phyloP scores from a whole-genome alignment of 2,329 filamentous ascomycete species.

The Hyphodiscus sp. region DNA sequence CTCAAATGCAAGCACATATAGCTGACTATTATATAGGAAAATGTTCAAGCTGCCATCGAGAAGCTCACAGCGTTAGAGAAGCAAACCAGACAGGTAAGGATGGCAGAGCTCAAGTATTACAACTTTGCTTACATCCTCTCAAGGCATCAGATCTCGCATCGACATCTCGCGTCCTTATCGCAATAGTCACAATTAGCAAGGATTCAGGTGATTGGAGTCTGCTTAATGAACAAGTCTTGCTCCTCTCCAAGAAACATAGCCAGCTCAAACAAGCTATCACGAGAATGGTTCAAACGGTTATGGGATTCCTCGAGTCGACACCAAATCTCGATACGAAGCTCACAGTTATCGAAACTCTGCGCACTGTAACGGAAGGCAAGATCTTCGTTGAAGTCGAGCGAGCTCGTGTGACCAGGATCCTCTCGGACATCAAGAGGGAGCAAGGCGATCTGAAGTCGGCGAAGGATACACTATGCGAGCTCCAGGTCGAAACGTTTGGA shows the following conservation, averaged over 20 bases:
- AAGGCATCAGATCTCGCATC: slow-evolving; percentile 93
- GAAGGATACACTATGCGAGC: slow-evolving; percentile 88
- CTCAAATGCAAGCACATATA: not conserved
- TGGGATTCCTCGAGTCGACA: slow-evolving; percentile 82
- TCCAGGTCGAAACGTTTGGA: slow-evolving; percentile 98
- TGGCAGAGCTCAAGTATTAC: no score
- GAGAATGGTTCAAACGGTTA: slow-evolving; percentile 97
- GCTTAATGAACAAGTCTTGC: slow-evolving; percentile 91
- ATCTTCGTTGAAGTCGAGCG: slow-evolving; percentile 99
- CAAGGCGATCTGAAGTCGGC: slow-evolving; percentile 89
- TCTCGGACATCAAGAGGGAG: slow-evolving; percentile 95
- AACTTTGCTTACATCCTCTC: no score
- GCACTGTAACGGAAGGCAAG: slow-evolving; percentile 98
- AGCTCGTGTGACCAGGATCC: slow-evolving; percentile 86
- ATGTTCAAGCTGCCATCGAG: slow-evolving; percentile 83
- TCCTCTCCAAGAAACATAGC: slow-evolving; percentile 98
- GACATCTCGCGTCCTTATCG: slow-evolving; percentile 79
- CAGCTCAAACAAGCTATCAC: slow-evolving; percentile 99
- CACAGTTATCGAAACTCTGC: slow-evolving; percentile 86
- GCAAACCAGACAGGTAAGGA: slow-evolving; percentile 82
- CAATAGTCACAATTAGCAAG: slow-evolving; percentile 92
- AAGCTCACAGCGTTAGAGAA: slow-evolving; percentile 91
- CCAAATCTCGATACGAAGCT: slow-evolving; percentile 84
- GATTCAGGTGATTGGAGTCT: slow-evolving; percentile 87
- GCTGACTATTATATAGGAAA: slow-evolving; percentile 44